Conservation (phyloP, 352 stramenopile species). For the Phytophthora multivora region DNA sequence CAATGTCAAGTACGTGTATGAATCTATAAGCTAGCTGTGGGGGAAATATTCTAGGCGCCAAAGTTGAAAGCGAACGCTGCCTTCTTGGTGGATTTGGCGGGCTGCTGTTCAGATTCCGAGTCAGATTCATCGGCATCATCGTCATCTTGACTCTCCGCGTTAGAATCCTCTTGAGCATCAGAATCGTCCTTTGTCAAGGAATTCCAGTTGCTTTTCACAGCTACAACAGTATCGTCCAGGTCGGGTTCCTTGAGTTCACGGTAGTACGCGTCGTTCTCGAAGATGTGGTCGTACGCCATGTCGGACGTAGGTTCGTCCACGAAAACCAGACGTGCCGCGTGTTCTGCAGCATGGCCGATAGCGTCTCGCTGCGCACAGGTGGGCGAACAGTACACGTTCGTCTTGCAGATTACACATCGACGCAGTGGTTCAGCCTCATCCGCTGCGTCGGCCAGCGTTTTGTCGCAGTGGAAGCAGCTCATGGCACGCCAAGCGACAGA, state of each 20-base stretch:
- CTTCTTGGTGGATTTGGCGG: conserved; percentile 22
- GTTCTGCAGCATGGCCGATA: conserved; percentile 58
- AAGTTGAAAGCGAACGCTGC: conserved; percentile 54
- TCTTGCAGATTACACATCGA: conserved; percentile 80
- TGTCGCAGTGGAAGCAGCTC: conserved; percentile 65
- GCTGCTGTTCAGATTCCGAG: conserved; percentile 18
- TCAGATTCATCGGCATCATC: conserved; percentile 33
- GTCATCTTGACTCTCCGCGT: conserved; percentile 23
- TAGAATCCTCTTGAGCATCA: conserved; percentile 18
- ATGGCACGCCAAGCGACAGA: conserved; percentile 27
- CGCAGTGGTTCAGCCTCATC: conserved; percentile 51
- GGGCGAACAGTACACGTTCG: conserved; percentile 75
- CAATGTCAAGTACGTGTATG: conserved; percentile 7
- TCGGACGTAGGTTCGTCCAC: conserved; percentile 58
- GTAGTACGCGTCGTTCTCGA: conserved; percentile 72
- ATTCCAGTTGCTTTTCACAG: conserved; percentile 52
- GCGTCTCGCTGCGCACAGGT: conserved; percentile 49
- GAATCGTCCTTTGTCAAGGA: conserved; percentile 33
- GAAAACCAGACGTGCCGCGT: conserved; percentile 75
- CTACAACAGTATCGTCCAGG: conserved; percentile 43
- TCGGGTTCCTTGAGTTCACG: conserved; percentile 43
- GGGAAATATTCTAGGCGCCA: conserved; percentile 20
- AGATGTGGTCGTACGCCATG: conserved; percentile 33
- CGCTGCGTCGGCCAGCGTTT: conserved; percentile 38
- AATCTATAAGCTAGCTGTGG: neutral